Evolutionary conservation across 257 asterid genomes (phyloP).

Genomic region (Cordia subcordata): DNA sequence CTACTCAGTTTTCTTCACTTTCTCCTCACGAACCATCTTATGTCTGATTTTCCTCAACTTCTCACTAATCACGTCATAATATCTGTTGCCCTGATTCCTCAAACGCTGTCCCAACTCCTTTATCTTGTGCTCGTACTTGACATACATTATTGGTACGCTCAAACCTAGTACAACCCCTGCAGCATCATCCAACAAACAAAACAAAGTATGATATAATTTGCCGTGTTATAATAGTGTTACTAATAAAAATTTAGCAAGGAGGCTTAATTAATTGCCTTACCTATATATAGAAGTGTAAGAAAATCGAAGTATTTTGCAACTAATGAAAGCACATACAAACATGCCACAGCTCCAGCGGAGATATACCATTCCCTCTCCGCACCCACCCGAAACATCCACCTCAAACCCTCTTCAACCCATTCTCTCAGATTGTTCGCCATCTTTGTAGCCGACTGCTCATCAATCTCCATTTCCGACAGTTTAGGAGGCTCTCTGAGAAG

Average conservation of each 20-base stretch:
- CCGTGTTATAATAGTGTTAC: background rate
- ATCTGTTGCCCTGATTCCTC: constrained; percentile 23
- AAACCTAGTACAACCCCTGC: constrained; percentile 44
- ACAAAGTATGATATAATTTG: too few relatives aligned
- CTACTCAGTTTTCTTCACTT: constrained; percentile 46
- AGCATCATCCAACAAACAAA: background rate
- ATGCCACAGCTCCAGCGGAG: constrained; percentile 30
- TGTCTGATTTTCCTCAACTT: constrained; percentile 20
- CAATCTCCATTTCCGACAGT: constrained; percentile 43
- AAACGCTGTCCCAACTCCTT: constrained; percentile 19
- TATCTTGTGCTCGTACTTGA: constrained; percentile 41
- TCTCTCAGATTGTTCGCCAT: constrained; percentile 23
- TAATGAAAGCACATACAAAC: constrained; percentile 30
- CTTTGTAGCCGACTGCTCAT: constrained; percentile 33
- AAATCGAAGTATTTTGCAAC: constrained; percentile 32
- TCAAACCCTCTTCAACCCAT: constrained; percentile 25
- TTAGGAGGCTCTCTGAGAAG: constrained; percentile 51
- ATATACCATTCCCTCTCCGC: constrained; percentile 44
- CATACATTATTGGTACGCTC: constrained; percentile 40
- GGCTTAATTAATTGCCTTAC: too few relatives aligned
- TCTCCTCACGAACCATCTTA: constrained; percentile 24
- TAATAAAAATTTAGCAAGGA: too few relatives aligned
- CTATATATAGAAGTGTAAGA: constrained; percentile 42
- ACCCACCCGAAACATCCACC: constrained; percentile 42
- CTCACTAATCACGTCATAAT: constrained; percentile 19